Evolutionary conservation across 805 yeast genomes (phyloP).

Genomic region (Saccharomycopsis guyanensis): DNA sequence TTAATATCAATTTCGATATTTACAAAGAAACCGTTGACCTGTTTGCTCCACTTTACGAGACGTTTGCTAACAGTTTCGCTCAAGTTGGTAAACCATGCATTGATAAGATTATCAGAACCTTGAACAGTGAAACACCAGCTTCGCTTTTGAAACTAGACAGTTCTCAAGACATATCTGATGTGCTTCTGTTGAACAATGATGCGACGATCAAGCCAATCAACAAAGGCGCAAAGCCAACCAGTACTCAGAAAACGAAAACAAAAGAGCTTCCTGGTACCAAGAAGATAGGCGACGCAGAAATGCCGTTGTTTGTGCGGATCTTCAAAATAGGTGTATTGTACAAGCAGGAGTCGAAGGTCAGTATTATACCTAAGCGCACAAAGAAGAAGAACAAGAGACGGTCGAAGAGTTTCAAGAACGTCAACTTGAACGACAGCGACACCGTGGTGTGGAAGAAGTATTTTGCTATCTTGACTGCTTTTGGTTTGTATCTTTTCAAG

Average conservation of each 20-base stretch:
- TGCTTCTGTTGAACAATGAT: not conserved
- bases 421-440: conserved; percentile 13
- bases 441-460: conserved; percentile 35
- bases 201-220: conserved; percentile 10
- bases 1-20: not conserved
- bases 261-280: not conserved
- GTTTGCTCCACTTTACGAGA: not conserved
- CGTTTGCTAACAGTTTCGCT: not conserved
- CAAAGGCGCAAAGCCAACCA: not conserved
- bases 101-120: not conserved
- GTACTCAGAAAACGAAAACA: not conserved
- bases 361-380: conserved; percentile 9
- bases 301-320: conserved; percentile 29
- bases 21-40: conserved; percentile 1
- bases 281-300: not conserved
- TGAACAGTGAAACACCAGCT: conserved; percentile 9
- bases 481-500: conserved; percentile 42
- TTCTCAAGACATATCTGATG: conserved; percentile 11
- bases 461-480: conserved; percentile 41
- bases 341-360: conserved; percentile 30
- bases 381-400: conserved; percentile 25
- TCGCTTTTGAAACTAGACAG: conserved; percentile 15
- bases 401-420: conserved; percentile 17
- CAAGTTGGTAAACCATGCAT: not conserved
- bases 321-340: conserved; percentile 34